A percentile compares a stretch with the other conserved stretches of the same genome.
phyloP scores from a whole-genome alignment of 169 alveolate genomes.

The Perkinsus marinus region DNA sequence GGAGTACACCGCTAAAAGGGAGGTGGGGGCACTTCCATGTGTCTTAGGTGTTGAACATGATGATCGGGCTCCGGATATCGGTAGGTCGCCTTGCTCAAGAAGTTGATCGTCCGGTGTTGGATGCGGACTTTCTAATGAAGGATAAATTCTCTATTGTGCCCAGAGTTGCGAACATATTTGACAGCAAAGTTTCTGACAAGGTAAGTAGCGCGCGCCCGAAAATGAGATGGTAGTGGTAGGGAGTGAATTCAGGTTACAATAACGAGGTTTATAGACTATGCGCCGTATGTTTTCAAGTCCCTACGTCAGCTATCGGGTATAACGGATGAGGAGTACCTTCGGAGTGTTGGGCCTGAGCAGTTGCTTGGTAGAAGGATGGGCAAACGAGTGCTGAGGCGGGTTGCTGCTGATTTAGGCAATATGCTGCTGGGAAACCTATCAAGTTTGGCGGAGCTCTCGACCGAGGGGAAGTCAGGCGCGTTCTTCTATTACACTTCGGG shows the following conservation, averaged over 20 bases:
- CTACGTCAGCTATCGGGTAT: conserved; percentile 73
- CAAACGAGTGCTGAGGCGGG: neutral
- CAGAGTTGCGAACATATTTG: neutral
- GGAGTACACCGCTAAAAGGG: no score
- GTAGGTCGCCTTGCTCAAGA: conserved; percentile 3
- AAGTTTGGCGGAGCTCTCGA: conserved; percentile 75
- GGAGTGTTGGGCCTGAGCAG: conserved; percentile 92
- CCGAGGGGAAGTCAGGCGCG: conserved; percentile 91
- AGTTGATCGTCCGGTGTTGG: conserved; percentile 22
- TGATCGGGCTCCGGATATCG: conserved; percentile 25
- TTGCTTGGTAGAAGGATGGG: conserved; percentile 29
- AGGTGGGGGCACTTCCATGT: neutral
- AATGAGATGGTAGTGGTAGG: no score
- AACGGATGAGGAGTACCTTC: conserved; percentile 69
- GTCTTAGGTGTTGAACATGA: conserved; percentile 3
- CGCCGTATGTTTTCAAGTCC: conserved; percentile 86
- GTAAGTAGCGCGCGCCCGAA: neutral
- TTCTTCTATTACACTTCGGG: conserved; percentile 85
- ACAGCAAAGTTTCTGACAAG: neutral
- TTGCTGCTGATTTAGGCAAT: conserved; percentile 43
- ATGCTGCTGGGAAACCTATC: conserved; percentile 86
- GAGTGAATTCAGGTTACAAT: neutral
- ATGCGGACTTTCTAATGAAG: conserved; percentile 31
- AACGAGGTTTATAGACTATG: conserved; percentile 74
- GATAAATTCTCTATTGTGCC: conserved; percentile 37